These are phyloP conservation scores for Syzygium jambos DNA, from an alignment of 345 rosid genomes.

Conservation along the genomic window DNA sequence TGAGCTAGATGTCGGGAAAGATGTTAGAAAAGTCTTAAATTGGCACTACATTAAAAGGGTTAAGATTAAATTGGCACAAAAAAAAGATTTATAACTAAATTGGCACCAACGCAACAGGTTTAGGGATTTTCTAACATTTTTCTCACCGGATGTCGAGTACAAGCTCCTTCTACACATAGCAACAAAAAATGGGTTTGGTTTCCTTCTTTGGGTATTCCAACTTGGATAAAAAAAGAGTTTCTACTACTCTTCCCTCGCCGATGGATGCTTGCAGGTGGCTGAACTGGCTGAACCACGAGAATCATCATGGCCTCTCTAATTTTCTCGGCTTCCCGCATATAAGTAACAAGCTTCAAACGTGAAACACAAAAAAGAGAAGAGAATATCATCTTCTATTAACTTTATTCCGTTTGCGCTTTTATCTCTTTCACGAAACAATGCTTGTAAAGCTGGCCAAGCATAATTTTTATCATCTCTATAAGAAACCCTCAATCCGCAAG, in stretches of 20 bases:
- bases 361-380: background rate
- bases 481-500: background rate
- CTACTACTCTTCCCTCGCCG: background rate
- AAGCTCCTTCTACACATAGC: background rate
- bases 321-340: background rate
- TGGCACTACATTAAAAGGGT: no score
- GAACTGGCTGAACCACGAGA: background rate
- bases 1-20: no score
- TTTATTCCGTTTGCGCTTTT: background rate
- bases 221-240: background rate
- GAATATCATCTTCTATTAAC: background rate
- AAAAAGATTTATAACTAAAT: no score
- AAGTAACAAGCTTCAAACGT: background rate
- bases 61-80: no score
- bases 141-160: no score
- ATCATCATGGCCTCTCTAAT: background rate
- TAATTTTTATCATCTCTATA: background rate
- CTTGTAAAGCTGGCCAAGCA: background rate
- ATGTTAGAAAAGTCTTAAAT: no score
- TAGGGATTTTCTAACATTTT: no score
- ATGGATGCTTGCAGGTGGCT: background rate
- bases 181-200: background rate
- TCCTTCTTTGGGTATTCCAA: background rate
- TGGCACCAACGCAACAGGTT: no score
- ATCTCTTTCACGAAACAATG: background rate